A percentile compares a stretch with the other conserved stretches of the same genome.
Evolutionary conservation across 192 early-diverging fungal species (phyloP).

Genomic region (Coemansia sp.): DNA sequence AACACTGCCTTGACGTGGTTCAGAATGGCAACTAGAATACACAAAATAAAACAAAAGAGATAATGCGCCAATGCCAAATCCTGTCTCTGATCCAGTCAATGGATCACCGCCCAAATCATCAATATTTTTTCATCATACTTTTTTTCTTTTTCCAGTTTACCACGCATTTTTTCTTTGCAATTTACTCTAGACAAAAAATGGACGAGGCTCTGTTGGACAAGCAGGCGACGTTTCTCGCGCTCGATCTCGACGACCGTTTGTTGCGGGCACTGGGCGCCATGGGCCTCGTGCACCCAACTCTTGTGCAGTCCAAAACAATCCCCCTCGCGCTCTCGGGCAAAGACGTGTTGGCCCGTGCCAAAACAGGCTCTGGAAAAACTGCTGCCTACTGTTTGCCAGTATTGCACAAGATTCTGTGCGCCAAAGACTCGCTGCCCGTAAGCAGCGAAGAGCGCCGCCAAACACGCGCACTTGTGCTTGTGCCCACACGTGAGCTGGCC

Average conservation of each 20-base stretch:
- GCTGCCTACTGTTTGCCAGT: constrained; percentile 91
- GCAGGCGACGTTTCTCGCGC: constrained; percentile 55
- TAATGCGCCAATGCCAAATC: too few species aligned
- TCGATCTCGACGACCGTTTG: constrained; percentile 89
- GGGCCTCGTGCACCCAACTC: constrained; percentile 80
- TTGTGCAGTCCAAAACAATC: constrained; percentile 85
- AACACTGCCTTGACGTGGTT: background rate
- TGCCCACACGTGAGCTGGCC: constrained; percentile 94
- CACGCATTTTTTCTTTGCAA: background rate
- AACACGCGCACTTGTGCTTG: constrained; percentile 73
- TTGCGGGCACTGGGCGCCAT: constrained; percentile 82
- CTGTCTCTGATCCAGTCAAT: background rate
- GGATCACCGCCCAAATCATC: too few species aligned
- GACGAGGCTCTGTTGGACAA: constrained; percentile 56
- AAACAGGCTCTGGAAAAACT: constrained; percentile 96
- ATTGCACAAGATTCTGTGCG: constrained; percentile 82
- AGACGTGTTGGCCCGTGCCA: constrained; percentile 88
- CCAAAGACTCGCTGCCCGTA: constrained; percentile 60
- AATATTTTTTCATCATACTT: background rate
- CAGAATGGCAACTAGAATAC: background rate
- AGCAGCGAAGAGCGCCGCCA: constrained; percentile 25
- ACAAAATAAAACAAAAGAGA: background rate
- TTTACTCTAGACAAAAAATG: constrained; percentile 17
- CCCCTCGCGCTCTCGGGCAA: constrained; percentile 89
- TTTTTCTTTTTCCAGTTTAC: background rate